phyloP scores from a whole-genome alignment of 768 basidiomycete species.

The Chlorophyllum brunneum region DNA sequence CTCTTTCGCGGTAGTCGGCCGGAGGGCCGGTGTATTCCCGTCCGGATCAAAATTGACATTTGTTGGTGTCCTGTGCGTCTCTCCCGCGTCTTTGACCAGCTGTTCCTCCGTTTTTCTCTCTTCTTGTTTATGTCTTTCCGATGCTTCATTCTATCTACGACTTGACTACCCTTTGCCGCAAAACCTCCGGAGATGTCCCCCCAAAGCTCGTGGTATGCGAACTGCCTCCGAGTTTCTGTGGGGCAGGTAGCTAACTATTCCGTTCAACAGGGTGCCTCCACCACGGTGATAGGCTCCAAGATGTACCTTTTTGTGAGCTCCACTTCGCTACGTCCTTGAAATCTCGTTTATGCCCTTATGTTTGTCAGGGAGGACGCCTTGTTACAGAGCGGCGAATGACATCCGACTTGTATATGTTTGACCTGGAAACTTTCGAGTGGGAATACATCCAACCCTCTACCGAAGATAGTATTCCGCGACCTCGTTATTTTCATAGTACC shows the following conservation, averaged over 20 bases:
- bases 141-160: conserved; percentile 83
- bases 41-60: conserved; percentile 17
- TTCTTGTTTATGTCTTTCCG: conserved; percentile 15
- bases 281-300: conserved; percentile 84
- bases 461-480: conserved; percentile 70
- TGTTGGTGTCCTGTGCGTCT: conserved; percentile 13
- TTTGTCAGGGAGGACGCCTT: conserved; percentile 72
- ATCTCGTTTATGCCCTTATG: conserved; percentile 6
- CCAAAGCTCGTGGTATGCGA: conserved; percentile 78
- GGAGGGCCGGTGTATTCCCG: conserved; percentile 16
- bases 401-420: conserved; percentile 86
- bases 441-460: conserved; percentile 54
- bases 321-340: background rate
- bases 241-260: conserved; percentile 8
- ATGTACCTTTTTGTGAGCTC: conserved; percentile 83
- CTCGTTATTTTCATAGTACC: conserved; percentile 94
- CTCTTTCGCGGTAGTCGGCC: no score
- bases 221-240: background rate
- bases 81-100: conserved; percentile 18
- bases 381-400: conserved; percentile 88
- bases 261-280: conserved; percentile 69
- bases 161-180: conserved; percentile 80
- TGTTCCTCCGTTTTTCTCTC: conserved; percentile 6
- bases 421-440: conserved; percentile 82
- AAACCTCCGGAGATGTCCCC: conserved; percentile 83